Evolutionary conservation across 345 rosid genomes (phyloP), one percentile per base, ranked within the genome.

Genomic region (Bruguiera parviflora): DNA sequence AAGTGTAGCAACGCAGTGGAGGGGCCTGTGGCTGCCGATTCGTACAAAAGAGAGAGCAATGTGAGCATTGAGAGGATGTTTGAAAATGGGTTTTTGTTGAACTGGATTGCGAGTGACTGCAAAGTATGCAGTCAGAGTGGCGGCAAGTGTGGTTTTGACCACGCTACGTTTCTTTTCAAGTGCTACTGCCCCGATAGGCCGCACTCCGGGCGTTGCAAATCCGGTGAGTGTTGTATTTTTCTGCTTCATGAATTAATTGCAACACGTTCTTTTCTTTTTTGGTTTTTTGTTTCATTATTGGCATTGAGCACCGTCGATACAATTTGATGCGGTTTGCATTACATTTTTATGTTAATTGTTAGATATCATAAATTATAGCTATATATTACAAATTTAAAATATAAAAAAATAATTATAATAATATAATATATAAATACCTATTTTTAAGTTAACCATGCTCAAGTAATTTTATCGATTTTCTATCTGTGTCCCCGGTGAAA

Each of bases 161-260:
- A 0, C 3, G 0, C 1, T 0, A 61, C 25, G 0, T 58, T 16
- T 49, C 81, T 63, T 49, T 83, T 87, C 79, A 63, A 37, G 66
- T 87, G 88, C 33, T 87, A 66, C 64, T 87, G 88, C 77, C 83
- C 86, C 0, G 88, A 87, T 24, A 60, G 88, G 28, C 82, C 88
- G 47, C 88, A 83, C 64, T 62, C 74, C 57, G 3, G 20, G 75
- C 28, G 6, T 0, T 87, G 91, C 33, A 0, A 0, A 15, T 20
- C 77, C 21, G 80, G 84, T 80, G 68, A 53, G 72, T 60, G 5
- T 7, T 18, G 56, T 21, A 28, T 47, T 53, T 53, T 53, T 31
- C 59, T 51, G 16, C 4, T 5, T 43, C 19, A 6, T 32, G 7
- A 39, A 39, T 39, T 39, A 39, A 39, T 13, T 8, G 18, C 4